Base-by-base conservation (phyloP, 345 rosid genomes). In the Salix udensis region DNA sequence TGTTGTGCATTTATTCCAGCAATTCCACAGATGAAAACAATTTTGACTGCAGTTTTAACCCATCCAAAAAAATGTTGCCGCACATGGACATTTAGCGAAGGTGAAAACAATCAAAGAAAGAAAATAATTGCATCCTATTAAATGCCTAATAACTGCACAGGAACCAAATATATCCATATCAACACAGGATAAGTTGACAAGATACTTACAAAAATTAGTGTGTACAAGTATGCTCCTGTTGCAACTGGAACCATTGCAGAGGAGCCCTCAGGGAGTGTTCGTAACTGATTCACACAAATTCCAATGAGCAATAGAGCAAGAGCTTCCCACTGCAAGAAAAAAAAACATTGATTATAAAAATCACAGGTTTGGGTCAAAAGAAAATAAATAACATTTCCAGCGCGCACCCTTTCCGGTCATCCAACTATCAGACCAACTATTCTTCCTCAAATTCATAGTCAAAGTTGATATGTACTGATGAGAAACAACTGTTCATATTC, bases 291-390 rank as follows among this genome's bases (percentile, higher is more conserved):
- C 79, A 96, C 89, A 83, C 94, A 90, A 55, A 96, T 91, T 42
- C 98, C 99, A 84, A 96, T 91, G 73, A 96, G 97, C 88, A 96
- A 78, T 72, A 92, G 74, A 71, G 97, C 97, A 82, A 93, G 97
- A 76, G 97, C 98, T 85, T 96, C 99, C 98, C 98, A 96, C 98
- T 93, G 87, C 80, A 71, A 61, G 77, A 82, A 86, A 34, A 61
- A 82, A 86, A 34, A 55, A n/a, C 1, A 18, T 3, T 3, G 23
- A 71, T 30, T 4, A 26, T 30, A 30, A 50, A 30, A 13, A 50
- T 52, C 24, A 71, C 21, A 30, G 12, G 61, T 55, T 7, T 55
- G 24, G 61, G 61, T 55, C 2, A n/a, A 21, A 55, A 12, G 8
- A 19, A 21, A 55, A 55, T 0, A 21, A 11, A n/a, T 8, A n/a